Evolutionary conservation across 2,329 filamentous ascomycete genomes (phyloP).

Genomic region (Trematosphaeria pertusa): DNA sequence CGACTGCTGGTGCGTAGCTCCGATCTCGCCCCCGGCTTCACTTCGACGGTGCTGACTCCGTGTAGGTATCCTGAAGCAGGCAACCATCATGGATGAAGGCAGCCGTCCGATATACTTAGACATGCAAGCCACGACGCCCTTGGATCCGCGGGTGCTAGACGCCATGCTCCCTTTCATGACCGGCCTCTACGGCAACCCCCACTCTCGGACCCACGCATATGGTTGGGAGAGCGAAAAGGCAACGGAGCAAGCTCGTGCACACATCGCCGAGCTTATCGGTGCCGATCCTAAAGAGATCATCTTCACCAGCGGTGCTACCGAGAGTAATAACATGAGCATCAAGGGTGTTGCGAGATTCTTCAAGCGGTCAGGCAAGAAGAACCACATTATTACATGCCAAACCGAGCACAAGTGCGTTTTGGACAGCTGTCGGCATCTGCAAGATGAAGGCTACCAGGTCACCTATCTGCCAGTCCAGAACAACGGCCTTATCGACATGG

Average conservation of each 20-base stretch:
- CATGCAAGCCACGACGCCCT: constrained; percentile 96
- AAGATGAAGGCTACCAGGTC: constrained; percentile 94
- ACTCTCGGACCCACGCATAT: constrained; percentile 96
- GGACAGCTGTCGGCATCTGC: constrained; percentile 94
- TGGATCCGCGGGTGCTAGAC: constrained; percentile 93
- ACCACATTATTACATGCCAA: constrained; percentile 95
- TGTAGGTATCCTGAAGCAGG: constrained; percentile 83
- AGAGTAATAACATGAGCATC: constrained; percentile 99
- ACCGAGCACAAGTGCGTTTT: constrained; percentile 99
- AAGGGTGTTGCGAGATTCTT: constrained; percentile 98
- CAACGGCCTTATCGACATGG: constrained; percentile 85
- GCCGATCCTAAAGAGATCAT: constrained; percentile 98
- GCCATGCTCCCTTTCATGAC: constrained; percentile 96
- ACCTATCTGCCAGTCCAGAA: constrained; percentile 93
- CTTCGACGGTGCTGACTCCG: constrained; percentile 22
- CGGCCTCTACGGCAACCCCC: constrained; percentile 93
- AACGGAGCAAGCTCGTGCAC: constrained; percentile 82
- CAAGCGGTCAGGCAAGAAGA: constrained; percentile 92
- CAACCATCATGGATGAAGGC: constrained; percentile 90
- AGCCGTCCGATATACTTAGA: constrained; percentile 95
- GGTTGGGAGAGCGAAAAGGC: constrained; percentile 98
- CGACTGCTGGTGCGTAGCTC: constrained; percentile 67
- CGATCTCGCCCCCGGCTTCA: constrained; percentile 4
- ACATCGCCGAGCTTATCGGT: constrained; percentile 87
- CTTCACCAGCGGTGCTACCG: constrained; percentile 96